Evolutionary conservation across 306 rosid species (phyloP), one percentile per base, ranked within the genome.

Genomic region (Citrullus mucosospermus): DNA sequence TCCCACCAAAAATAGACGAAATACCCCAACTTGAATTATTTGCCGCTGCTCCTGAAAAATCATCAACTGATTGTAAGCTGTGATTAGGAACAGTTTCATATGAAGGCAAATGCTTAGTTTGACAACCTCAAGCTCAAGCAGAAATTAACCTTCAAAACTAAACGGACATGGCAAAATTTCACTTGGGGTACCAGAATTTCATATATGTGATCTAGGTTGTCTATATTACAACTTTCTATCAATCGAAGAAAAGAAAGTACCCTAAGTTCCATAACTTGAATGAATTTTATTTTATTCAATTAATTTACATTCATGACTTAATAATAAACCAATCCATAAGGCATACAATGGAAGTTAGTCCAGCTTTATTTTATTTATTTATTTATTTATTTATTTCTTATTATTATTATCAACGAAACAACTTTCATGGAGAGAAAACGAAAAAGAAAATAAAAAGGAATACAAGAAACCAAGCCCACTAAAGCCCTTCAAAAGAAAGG

Each of bases 1-100:
- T 75, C 69, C 62, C 69, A 56, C 82, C 76, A 80, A 87, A 82
- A 28, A 87, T 69, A 60, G 85, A 75, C n/a, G 86, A 69, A 54
- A 87, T 75, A 22, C 86, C 79, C 87, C 87, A 87, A 20, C 76
- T 39, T 61, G 63, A 68, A 11, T 44, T 13, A 4, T 43, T 39
- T 32, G 55, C 20, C 14, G 38, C 41, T 32, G 77, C 84, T 80
- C 75, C 78, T 76, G 77, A 55, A 55, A 18, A 32, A 32, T 78
- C 74, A 63, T 43, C 61, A 32, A 54, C 44, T 34, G 46, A 51
- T 78, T 32, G 48, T 44, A 63, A 78, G 30, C 20, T 25, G 6
- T 34, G 36, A 75, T 56, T 18, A 54, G 18, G 32, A 50, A 53
- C n/a, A 75, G 53, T 34, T 75, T 16, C 25, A 57, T 76, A 39